Evolutionary conservation across 345 rosid genomes (phyloP).

Genomic region (Arabis alpina): DNA sequence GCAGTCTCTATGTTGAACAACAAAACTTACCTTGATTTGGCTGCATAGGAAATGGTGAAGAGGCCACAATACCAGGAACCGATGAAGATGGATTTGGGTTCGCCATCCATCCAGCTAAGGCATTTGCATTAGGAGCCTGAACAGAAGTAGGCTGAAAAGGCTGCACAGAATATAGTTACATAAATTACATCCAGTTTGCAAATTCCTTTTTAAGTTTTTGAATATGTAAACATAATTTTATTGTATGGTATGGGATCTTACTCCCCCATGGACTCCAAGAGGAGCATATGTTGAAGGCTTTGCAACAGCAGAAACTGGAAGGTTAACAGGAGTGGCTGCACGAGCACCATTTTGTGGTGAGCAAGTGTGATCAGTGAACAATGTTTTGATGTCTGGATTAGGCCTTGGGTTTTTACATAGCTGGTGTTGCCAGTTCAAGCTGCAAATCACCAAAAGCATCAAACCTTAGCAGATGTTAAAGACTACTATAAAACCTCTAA

Average conservation of each 20-base stretch:
- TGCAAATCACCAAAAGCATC: slow-evolving; percentile 41
- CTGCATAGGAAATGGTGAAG: slow-evolving; percentile 69
- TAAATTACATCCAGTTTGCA: slow-evolving; percentile 7
- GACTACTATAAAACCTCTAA: background rate
- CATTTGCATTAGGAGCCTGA: slow-evolving; percentile 58
- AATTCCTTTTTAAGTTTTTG: background rate
- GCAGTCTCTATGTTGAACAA: slow-evolving; percentile 48
- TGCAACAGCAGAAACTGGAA: slow-evolving; percentile 62
- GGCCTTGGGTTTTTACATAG: slow-evolving; percentile 84
- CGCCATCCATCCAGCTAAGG: slow-evolving; percentile 75
- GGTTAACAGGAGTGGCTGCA: slow-evolving; percentile 55
- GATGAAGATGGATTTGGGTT: slow-evolving; percentile 73
- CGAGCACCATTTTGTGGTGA: slow-evolving; percentile 74
- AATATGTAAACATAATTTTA: background rate
- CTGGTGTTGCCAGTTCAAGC: slow-evolving; percentile 95
- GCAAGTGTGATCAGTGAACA: slow-evolving; percentile 78
- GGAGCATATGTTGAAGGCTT: slow-evolving; percentile 69
- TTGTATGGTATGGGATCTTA: slow-evolving; percentile 38
- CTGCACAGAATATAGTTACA: slow-evolving; percentile 46
- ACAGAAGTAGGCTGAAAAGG: slow-evolving; percentile 69
- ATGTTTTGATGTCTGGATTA: slow-evolving; percentile 84
- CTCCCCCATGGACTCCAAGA: slow-evolving; percentile 70
- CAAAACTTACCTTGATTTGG: slow-evolving; percentile 33
- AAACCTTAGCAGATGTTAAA: slow-evolving; percentile 10
- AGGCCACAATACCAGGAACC: slow-evolving; percentile 68